Base-by-base conservation (phyloP, 352 stramenopile species). In the Pythium vanterpoolii region DNA sequence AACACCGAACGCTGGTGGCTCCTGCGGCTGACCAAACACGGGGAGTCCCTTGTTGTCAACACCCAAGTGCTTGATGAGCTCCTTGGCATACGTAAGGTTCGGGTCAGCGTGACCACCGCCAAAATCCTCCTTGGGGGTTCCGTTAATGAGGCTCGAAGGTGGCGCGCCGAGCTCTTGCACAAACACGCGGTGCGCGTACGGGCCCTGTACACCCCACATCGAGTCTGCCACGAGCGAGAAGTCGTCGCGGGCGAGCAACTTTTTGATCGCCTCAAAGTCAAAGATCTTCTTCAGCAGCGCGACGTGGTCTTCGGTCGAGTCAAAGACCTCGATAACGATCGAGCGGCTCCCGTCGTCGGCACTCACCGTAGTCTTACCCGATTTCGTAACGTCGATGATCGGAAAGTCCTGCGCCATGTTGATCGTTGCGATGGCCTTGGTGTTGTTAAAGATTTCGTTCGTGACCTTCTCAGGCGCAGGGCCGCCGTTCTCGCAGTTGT, bases 71-170 rank as follows among this genome's bases (percentile, higher is more conserved):
- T 96, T 90, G 38, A 98, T 97, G 24, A 99, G 73, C 45, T 98
- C 91, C 56, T 95, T 89, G 10, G 97, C 97, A 75, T 99, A 99
- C 48, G 93, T 98, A 44, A 99, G 72, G 79, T 99, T 99, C n/a
- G 97, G 97, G 81, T 99, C 97, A 27, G 97, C 97, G 73, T 99
- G 97, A 33, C 80, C 79, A 51, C 94, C 87, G 36, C 89, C 89
- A 75, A 99, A 99, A 80, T 99, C 96, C 52, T 99, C 96, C 70
- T 98, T 90, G 31, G 97, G 95, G 36, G 79, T 93, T 42, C 77
- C 86, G 69, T 99, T 99, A 72, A 96, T 89, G 66, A 98, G 73
- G 52, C 73, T 77, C 52, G 77, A 83, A n/a, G 73, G 64, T 16
- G 86, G 70, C 18, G 83, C 84, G 54, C 91, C 96, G 24, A 99